A percentile compares a stretch with the other conserved stretches of the same genome.
Evolutionary conservation across 2,329 filamentous ascomycete genomes (phyloP).

Genomic region (Grosmannia serpens): DNA sequence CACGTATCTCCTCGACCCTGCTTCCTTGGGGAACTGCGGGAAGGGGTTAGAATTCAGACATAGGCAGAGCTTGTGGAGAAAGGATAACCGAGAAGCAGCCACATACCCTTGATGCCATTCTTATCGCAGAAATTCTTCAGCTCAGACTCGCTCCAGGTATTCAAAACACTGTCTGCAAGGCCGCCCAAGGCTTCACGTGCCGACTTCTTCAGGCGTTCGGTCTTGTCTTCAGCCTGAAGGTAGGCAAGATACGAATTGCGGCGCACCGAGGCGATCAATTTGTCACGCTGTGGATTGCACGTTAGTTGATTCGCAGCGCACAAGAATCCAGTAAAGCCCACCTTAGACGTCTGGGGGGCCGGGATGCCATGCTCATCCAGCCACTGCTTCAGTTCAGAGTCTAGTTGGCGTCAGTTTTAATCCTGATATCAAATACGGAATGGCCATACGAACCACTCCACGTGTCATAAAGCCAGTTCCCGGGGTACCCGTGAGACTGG

Average conservation of each 20-base stretch:
- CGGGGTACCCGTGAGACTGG: conserved; percentile 76
- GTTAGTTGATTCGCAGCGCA: background rate
- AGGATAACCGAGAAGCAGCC: background rate
- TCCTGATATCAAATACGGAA: background rate
- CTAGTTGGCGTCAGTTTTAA: conserved; percentile 19
- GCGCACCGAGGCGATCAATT: conserved; percentile 77
- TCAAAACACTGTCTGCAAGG: conserved; percentile 72
- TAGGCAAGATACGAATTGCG: conserved; percentile 79
- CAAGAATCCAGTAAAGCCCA: conserved; percentile 16
- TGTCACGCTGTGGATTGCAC: conserved; percentile 52
- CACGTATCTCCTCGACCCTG: conserved; percentile 78
- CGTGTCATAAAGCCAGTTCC: conserved; percentile 82
- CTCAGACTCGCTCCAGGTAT: conserved; percentile 79
- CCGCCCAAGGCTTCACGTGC: conserved; percentile 60
- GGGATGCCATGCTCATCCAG: conserved; percentile 80
- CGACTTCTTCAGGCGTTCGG: conserved; percentile 49
- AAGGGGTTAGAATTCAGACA: no score
- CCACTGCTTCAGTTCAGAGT: conserved; percentile 90
- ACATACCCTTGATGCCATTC: conserved; percentile 55
- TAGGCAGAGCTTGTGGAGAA: background rate
- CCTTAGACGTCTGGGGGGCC: conserved; percentile 66
- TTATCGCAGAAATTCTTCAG: conserved; percentile 91
- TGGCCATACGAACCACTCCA: conserved; percentile 50
- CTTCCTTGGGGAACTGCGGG: conserved; percentile 74
- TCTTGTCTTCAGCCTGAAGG: conserved; percentile 51